Evolutionary conservation across 805 yeast genomes (phyloP).

Genomic region (Candida silvatica): DNA sequence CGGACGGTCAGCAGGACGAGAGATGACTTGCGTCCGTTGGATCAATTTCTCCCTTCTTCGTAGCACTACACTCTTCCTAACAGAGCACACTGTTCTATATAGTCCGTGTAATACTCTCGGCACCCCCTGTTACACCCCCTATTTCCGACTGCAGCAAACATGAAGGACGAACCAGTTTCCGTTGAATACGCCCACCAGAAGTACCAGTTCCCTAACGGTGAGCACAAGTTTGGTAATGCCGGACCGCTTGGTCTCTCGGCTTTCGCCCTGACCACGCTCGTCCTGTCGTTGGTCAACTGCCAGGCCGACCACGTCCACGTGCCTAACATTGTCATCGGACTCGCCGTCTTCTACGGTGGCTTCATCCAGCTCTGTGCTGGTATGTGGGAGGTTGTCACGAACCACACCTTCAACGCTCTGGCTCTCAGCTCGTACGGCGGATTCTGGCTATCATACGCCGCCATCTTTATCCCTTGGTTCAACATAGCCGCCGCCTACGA

Average conservation of each 20-base stretch:
- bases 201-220: too few species aligned
- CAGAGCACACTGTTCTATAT: too few species aligned
- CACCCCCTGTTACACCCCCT: not conserved
- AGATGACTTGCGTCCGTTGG: too few species aligned
- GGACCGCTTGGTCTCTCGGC: conserved; percentile 69
- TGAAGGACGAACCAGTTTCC: not conserved
- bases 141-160: not conserved
- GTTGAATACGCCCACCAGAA: not conserved
- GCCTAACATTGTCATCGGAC: conserved; percentile 51
- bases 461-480: conserved; percentile 48
- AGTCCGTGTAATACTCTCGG: too few species aligned
- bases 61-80: too few species aligned
- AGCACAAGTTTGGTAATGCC: conserved; percentile 48
- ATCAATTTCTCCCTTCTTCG: too few species aligned
- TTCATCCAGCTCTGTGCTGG: conserved; percentile 64
- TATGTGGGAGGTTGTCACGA: conserved; percentile 62
- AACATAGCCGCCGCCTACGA: conserved; percentile 42
- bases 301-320: conserved; percentile 58
- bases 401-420: conserved; percentile 68
- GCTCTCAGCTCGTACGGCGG: conserved; percentile 57
- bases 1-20: too few species aligned
- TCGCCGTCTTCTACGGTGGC: conserved; percentile 67
- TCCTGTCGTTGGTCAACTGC: conserved; percentile 51
- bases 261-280: conserved; percentile 63
- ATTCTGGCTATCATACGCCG: conserved; percentile 69